Conservation (phyloP, 148 eudicot genomes). For the Simmondsia chinensis region DNA sequence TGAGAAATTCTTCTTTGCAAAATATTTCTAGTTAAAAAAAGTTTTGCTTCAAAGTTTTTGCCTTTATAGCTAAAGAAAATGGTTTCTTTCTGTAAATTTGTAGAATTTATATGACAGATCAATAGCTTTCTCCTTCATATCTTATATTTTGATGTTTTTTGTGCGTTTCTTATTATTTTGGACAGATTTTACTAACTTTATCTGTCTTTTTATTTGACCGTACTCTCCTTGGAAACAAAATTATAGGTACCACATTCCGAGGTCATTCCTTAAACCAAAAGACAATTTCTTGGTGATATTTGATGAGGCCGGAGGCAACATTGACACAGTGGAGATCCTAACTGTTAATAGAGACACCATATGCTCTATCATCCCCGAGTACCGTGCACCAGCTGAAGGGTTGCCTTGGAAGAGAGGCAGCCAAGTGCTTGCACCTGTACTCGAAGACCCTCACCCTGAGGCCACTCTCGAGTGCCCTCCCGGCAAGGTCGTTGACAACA, state of each 20-base stretch:
- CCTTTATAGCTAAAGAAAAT: no score
- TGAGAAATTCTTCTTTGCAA: no score
- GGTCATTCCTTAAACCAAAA: slow-evolving; percentile 56
- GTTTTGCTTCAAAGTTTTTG: no score
- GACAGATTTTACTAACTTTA: no score
- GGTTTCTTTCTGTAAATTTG: no score
- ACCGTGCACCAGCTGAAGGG: slow-evolving; percentile 34
- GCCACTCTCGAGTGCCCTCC: slow-evolving; percentile 44
- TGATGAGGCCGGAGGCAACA: slow-evolving; percentile 62
- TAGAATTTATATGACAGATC: no score
- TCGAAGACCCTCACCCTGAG: slow-evolving; percentile 21
- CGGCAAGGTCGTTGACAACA: slow-evolving; percentile 23
- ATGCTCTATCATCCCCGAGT: slow-evolving; percentile 46
- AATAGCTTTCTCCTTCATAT: no score
- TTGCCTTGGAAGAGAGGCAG: slow-evolving; percentile 40
- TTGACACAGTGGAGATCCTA: slow-evolving; percentile 34
- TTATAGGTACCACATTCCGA: slow-evolving; percentile 78
- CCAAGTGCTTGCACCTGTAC: slow-evolving; percentile 13
- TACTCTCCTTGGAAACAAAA: no score
- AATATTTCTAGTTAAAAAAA: no score
- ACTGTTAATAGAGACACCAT: slow-evolving; percentile 53
- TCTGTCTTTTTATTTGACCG: no score
- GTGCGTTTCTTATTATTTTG: no score
- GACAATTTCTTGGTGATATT: slow-evolving; percentile 65
- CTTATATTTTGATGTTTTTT: no score